Base-by-base conservation (phyloP, 345 rosid species). In the Ceriops decandra region DNA sequence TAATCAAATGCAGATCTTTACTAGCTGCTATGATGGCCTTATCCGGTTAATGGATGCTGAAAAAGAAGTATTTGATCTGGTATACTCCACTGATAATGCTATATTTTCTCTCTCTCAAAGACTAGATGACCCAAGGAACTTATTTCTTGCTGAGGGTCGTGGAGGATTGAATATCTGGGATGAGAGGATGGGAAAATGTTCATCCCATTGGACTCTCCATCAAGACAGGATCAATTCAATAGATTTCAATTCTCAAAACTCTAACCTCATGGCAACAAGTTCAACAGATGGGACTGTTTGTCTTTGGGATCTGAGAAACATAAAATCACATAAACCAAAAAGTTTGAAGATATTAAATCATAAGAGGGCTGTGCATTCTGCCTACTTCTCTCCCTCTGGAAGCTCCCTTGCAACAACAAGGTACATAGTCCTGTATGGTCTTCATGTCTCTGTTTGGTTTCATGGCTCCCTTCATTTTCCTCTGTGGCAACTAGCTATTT, bases 311-410 rank as follows among this genome's bases (percentile, higher is more conserved):
- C 77, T 91, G 80, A 90, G 93, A 76, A 71, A 74, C 60, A 79
- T 86, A 74, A 68, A 71, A 58, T 57, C 80, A 4, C 49, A 64
- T 31, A 79, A 80, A 64, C 84, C 82, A 13, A 66, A 78, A 68
- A 64, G 80, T 52, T 71, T 87, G 72, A 71, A 63, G 72, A 79
- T 62, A 51, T 60, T 86, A 1, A 68, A 66, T 28, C 96, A 95
- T 76, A 36, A 65, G 11, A 85, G 74, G 78, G 83, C 88, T 33
- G 91, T 91, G 63, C 82, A 87, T 57, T 84, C 96, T 71, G 97
- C 99, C 56, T 90, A 87, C 71, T 95, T 95, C 83, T 95, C 99
- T 47, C 96, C 97, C 26, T 85, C 89, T 49, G 97, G 96, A 60
- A 79, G 65, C 72, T 80, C 26, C 66, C 85, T 91, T 62, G 96